Conservation (phyloP, 306 rosid species). For the Ormosia semicastrata region DNA sequence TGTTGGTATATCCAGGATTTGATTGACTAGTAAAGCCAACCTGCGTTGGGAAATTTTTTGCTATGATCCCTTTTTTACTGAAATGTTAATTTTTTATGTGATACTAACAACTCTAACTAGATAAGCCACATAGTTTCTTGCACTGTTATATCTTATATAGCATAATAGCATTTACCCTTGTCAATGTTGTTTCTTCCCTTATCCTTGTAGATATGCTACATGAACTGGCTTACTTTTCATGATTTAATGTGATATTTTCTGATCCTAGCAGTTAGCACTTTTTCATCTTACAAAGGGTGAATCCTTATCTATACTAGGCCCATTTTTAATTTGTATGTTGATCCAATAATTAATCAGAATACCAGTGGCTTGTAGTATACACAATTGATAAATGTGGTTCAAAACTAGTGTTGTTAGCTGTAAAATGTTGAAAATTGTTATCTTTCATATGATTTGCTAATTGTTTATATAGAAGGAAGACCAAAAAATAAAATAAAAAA, state of each 20-base stretch:
- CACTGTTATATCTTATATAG: too few species aligned
- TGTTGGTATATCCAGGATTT: neutral
- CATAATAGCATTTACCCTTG: neutral
- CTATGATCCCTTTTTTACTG: neutral
- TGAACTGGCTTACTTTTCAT: too few species aligned
- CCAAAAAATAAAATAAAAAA: neutral
- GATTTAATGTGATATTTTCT: too few species aligned
- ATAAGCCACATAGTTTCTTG: neutral
- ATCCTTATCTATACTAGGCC: too few species aligned
- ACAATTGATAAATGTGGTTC: too few species aligned
- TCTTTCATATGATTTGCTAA: neutral
- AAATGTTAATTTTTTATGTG: neutral
- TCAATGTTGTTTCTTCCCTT: neutral
- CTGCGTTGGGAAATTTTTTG: neutral
- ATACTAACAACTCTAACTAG: neutral
- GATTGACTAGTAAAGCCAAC: neutral
- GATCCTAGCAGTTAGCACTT: too few species aligned
- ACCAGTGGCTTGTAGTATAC: too few species aligned
- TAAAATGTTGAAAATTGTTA: neutral
- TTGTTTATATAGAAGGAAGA: neutral
- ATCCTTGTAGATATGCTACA: too few species aligned
- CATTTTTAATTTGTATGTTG: too few species aligned
- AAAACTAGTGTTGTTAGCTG: too few species aligned
- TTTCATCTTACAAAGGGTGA: too few species aligned
- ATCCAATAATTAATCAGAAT: too few species aligned